phyloP scores from a whole-genome alignment of 176 grass and related monocot species.

The Oryza australiensis region DNA sequence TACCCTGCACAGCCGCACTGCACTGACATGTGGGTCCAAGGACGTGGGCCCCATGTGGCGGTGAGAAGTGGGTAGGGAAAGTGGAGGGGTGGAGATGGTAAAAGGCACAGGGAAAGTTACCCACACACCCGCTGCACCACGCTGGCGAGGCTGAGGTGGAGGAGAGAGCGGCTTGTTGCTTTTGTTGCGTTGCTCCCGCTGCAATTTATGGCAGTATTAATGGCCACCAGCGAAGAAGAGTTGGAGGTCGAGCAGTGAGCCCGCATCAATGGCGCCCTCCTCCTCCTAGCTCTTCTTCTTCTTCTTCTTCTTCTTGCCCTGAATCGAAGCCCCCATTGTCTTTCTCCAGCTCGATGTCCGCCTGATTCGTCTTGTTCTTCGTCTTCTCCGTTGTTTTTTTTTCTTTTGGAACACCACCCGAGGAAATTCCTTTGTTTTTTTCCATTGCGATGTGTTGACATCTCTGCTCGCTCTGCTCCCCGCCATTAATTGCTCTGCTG shows the following conservation, averaged over 20 bases:
- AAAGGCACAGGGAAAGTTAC: slow-evolving; percentile 30
- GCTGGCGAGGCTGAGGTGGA: neutral
- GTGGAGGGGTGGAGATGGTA: too few species aligned
- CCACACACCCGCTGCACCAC: slow-evolving; percentile 50
- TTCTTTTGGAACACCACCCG: neutral
- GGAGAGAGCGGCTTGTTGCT: slow-evolving; percentile 20
- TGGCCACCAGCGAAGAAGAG: slow-evolving; percentile 53
- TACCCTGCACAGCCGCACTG: fast-evolving
- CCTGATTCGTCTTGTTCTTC: neutral
- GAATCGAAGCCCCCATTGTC: neutral
- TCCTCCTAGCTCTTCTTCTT: neutral
- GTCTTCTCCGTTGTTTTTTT: neutral
- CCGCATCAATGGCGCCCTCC: slow-evolving; percentile 9
- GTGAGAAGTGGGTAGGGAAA: too few species aligned
- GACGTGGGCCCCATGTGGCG: neutral
- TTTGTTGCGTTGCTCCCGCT: slow-evolving; percentile 52
- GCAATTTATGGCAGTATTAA: slow-evolving; percentile 70
- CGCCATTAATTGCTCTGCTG: slow-evolving; percentile 20
- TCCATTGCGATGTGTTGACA: slow-evolving; percentile 27
- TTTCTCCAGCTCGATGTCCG: neutral
- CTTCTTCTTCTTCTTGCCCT: neutral
- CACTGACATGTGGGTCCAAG: neutral
- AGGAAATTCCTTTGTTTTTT: slow-evolving; percentile 21
- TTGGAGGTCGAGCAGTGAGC: slow-evolving; percentile 10
- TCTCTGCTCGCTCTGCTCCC: slow-evolving; percentile 13